Conservation (phyloP, 768 basidiomycete species). For the Mycena polygramma region DNA sequence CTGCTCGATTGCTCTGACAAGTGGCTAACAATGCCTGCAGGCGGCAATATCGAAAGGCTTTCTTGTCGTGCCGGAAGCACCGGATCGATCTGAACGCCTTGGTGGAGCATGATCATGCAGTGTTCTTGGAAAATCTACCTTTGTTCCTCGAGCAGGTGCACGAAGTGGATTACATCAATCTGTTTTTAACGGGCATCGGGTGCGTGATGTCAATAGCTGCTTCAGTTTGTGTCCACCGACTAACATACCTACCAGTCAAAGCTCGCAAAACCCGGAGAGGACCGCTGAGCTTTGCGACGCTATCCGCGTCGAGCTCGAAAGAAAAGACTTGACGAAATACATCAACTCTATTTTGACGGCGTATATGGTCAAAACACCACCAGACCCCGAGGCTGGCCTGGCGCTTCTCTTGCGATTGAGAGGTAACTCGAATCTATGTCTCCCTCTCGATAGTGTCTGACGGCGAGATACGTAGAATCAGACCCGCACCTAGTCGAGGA, state of each 20-base stretch:
- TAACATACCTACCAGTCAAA: slow-evolving; percentile 60
- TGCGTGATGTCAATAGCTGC: slow-evolving; percentile 50
- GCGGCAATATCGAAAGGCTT: slow-evolving; percentile 86
- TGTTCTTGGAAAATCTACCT: slow-evolving; percentile 73
- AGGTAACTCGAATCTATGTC: slow-evolving; percentile 60
- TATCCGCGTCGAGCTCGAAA: slow-evolving; percentile 79
- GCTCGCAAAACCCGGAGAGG: slow-evolving; percentile 67
- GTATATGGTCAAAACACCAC: slow-evolving; percentile 91
- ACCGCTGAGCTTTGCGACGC: slow-evolving; percentile 83
- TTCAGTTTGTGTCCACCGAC: slow-evolving; percentile 10
- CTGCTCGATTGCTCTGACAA: not conserved
- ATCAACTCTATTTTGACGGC: slow-evolving; percentile 94
- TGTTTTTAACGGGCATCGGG: slow-evolving; percentile 91
- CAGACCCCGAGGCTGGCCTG: slow-evolving; percentile 91
- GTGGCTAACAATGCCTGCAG: slow-evolving; percentile 53
- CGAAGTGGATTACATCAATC: slow-evolving; percentile 92
- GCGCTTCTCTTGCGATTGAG: slow-evolving; percentile 80
- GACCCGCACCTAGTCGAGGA: slow-evolving; percentile 90
- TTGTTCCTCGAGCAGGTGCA: slow-evolving; percentile 87
- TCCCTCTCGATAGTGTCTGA: slow-evolving; percentile 39
- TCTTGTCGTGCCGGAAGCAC: slow-evolving; percentile 92
- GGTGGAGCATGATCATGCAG: slow-evolving; percentile 82
- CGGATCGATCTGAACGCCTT: slow-evolving; percentile 91
- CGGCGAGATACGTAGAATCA: slow-evolving; percentile 49
- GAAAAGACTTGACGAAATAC: slow-evolving; percentile 79